phyloP scores from a whole-genome alignment of 2,329 filamentous ascomycete genomes.

The Cercospora berteroae region DNA sequence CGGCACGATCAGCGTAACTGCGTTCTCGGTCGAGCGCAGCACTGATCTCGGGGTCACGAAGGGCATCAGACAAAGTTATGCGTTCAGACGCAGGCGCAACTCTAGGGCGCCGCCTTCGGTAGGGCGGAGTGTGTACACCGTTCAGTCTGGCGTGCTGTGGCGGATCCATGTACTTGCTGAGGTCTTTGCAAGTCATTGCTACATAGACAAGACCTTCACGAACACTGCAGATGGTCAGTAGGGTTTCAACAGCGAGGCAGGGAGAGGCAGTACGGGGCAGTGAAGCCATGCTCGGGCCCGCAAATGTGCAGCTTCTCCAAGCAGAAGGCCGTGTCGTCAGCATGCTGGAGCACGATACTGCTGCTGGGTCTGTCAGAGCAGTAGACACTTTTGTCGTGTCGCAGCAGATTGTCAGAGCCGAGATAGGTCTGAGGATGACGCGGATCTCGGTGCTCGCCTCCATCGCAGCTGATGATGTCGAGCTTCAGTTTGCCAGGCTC shows the following conservation, averaged over 20 bases:
- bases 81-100: constrained; percentile 28
- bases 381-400: constrained; percentile 80
- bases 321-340: constrained; percentile 75
- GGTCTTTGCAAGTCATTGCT: constrained; percentile 76
- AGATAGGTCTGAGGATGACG: constrained; percentile 51
- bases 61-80: constrained; percentile 34
- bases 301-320: constrained; percentile 85
- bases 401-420: constrained; percentile 76
- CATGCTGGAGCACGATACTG: constrained; percentile 81
- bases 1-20: constrained; percentile 21
- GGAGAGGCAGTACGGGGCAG: constrained; percentile 69
- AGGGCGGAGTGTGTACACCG: constrained; percentile 31
- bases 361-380: constrained; percentile 85
- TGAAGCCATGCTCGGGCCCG: constrained; percentile 76
- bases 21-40: constrained; percentile 21
- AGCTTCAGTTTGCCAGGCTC: constrained; percentile 77
- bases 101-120: constrained; percentile 25
- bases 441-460: constrained; percentile 63
- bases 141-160: constrained; percentile 29
- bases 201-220: constrained; percentile 92
- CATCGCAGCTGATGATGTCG: constrained; percentile 88
- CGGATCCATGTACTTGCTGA: constrained; percentile 52
- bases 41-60: constrained; percentile 34
- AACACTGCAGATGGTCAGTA: constrained; percentile 57
- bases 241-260: neutral